Conservation (phyloP, 768 basidiomycete genomes). For the Lepiota subincarnata region DNA sequence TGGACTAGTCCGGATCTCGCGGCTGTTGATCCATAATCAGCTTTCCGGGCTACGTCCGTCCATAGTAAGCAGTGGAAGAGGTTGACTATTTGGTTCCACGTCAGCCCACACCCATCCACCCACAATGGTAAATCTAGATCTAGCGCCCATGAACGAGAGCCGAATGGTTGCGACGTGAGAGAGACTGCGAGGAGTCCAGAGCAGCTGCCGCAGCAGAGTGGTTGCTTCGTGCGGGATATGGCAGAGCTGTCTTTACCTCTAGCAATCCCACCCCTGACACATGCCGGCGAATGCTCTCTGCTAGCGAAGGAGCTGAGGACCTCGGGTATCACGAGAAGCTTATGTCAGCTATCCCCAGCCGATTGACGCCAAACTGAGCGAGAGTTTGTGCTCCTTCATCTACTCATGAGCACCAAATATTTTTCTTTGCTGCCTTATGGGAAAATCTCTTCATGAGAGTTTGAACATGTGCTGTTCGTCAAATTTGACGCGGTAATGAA, state of each 20-base stretch:
- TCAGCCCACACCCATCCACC: not conserved
- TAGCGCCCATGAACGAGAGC: not conserved
- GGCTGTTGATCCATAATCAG: constrained; percentile 8
- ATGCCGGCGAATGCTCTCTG: not conserved
- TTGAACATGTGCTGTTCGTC: too few species aligned
- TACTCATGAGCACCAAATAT: too few species aligned
- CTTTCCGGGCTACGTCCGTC: not conserved
- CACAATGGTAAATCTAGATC: not conserved
- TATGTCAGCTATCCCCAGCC: not conserved
- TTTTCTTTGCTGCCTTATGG: too few species aligned
- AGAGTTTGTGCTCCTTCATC: too few species aligned
- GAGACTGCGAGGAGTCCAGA: too few species aligned
- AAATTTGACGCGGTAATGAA: too few species aligned
- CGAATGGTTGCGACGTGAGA: not conserved
- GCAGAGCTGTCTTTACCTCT: not conserved
- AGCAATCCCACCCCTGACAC: not conserved
- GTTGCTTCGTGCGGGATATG: not conserved
- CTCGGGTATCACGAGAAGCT: constrained; percentile 6
- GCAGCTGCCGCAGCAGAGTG: too few species aligned
- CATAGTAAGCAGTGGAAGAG: constrained; percentile 1
- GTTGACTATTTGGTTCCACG: not conserved
- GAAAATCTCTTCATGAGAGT: too few species aligned
- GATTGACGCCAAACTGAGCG: too few species aligned
- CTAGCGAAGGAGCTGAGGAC: not conserved
- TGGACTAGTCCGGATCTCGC: constrained; percentile 1